Evolutionary conservation across 805 yeast species (phyloP), one percentile per base, ranked within the genome.

Genomic region (Tetrapisispora iriomotensis): DNA sequence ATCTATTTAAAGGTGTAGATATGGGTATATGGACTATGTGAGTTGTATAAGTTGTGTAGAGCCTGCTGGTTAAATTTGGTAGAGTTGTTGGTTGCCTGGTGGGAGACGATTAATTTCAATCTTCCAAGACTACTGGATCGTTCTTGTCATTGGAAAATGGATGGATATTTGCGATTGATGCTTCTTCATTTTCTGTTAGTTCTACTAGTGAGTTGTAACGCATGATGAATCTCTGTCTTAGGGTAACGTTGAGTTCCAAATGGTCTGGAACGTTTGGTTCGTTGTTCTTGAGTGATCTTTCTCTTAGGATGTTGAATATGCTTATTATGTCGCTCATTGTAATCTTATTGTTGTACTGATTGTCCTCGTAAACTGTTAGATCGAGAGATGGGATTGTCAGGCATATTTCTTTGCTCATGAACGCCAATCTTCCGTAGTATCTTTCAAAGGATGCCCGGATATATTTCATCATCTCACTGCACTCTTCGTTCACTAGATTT

Each of bases 121-220:
- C 64, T 36, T 61, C 65, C 2, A 61, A 35, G 1, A 60, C 40
- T 6, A 61, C 43, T 1, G 65, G 65, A 42, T 60, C 50, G 8
- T 49, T 44, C 30, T 53, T 49, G 37, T 57, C 56, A 27, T 61
- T 61, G 14, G 56, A 46, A 38, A 59, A 61, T 1, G 61, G 62
- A 24, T 43, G 44, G 5, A 57, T 51, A 28, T 57, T 56, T 4
- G 43, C 36, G 13, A 61, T 44, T 8, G 60, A 54, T 2, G 63
- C 64, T 10, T 33, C 36, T 23, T 45, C 39, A 32, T 56, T 56
- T 27, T 58, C 61, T 6, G 62, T 53, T 24, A 59, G 29, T 37
- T 61, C 65, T 1, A 61, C 64, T 22, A 61, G 37, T 1, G 57
- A 49, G 34, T 61, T 61, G 39, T 54, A 61, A 15, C 65, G 52